Conservation (phyloP, 176 grass and related monocot genomes). For the Eragrostis curvula region DNA sequence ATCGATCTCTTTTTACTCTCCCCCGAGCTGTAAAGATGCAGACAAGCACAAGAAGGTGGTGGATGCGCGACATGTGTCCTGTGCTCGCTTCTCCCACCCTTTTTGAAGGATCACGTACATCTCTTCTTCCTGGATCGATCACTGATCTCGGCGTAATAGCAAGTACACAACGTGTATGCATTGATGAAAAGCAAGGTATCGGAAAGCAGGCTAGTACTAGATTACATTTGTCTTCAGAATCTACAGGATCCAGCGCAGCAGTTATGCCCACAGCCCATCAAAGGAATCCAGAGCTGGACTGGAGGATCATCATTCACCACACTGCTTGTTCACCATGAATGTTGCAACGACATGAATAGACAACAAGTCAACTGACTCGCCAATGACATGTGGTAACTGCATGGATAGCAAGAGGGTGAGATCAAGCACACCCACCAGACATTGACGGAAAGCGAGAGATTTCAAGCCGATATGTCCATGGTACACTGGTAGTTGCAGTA, state of each 20-base stretch:
- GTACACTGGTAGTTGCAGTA: too few relatives aligned
- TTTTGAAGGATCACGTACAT: not conserved
- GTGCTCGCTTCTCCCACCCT: not conserved
- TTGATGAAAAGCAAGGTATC: not conserved
- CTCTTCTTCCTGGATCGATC: not conserved
- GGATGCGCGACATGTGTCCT: constrained; percentile 25
- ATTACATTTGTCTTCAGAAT: constrained; percentile 6
- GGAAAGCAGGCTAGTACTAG: not conserved
- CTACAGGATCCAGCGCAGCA: constrained; percentile 18
- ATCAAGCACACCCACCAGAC: not conserved
- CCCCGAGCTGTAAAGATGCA: constrained; percentile 38
- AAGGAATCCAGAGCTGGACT: constrained; percentile 24
- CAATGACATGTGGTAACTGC: not conserved
- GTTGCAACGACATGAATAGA: constrained; percentile 12
- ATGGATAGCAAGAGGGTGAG: not conserved
- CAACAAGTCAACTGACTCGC: not conserved
- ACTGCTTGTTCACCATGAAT: constrained; percentile 17
- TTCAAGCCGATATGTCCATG: not conserved
- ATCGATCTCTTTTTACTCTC: constrained; percentile 21
- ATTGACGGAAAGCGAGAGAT: not conserved
- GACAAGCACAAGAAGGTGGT: constrained; percentile 10
- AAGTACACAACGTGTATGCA: not conserved
- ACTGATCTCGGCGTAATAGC: not conserved
- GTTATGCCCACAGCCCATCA: constrained; percentile 35
- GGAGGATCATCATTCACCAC: constrained; percentile 18